phyloP scores from a whole-genome alignment of 2,329 filamentous ascomycete genomes.

The Nothophaeocryptopus gaeumannii region DNA sequence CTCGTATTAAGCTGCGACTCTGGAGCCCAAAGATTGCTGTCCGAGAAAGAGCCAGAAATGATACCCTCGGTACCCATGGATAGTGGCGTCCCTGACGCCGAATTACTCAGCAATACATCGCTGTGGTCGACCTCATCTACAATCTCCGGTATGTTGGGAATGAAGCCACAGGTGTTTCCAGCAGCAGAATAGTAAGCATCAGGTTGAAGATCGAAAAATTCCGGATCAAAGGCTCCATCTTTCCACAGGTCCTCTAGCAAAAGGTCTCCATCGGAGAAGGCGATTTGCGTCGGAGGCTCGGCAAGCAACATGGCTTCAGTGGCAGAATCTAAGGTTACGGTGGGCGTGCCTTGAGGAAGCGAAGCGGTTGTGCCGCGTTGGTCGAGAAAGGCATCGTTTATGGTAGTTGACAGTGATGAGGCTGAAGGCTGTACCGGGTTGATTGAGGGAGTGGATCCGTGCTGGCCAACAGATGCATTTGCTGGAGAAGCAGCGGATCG shows the following conservation, averaged over 20 bases:
- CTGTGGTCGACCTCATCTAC: conserved; percentile 33
- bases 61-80: conserved; percentile 13
- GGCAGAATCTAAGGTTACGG: conserved; percentile 8
- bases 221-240: conserved; percentile 29
- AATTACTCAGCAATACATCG: conserved; percentile 22
- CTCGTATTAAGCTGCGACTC: conserved; percentile 33
- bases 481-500: no score
- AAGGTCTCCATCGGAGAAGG: conserved; percentile 16
- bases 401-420: background rate
- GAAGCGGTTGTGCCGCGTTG: background rate
- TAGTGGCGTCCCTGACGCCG: conserved; percentile 22
- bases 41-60: conserved; percentile 21
- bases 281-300: conserved; percentile 16
- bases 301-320: conserved; percentile 17
- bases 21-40: conserved; percentile 30
- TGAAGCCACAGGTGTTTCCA: conserved; percentile 34
- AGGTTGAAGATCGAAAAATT: conserved; percentile 34
- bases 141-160: conserved; percentile 32
- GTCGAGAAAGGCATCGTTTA: background rate
- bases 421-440: no score
- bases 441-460: no score
- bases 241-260: conserved; percentile 24
- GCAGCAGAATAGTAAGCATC: conserved; percentile 29
- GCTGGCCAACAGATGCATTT: no score
- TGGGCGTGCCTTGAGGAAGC: conserved; percentile 1